These are phyloP conservation scores for Ramularia endophylla DNA, from an alignment of 2,329 filamentous ascomycete species.

Conservation along the genomic window DNA sequence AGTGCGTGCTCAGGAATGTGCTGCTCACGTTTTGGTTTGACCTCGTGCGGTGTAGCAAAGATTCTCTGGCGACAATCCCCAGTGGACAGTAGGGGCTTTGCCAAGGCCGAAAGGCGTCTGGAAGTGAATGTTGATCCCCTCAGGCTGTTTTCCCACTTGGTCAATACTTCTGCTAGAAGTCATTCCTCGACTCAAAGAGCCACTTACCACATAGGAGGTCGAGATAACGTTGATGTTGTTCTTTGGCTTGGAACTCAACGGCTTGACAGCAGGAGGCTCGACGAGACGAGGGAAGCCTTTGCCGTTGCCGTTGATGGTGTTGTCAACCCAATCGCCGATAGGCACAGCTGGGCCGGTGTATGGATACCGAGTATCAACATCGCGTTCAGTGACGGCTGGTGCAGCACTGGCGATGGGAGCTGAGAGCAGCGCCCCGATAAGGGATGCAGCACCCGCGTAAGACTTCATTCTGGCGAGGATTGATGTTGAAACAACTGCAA, in stretches of 20 bases:
- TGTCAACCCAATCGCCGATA: conserved; percentile 48
- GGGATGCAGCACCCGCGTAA: background rate
- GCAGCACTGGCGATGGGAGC: conserved; percentile 3
- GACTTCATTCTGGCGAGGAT: too few species aligned
- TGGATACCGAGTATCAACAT: conserved; percentile 40
- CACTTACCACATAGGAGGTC: conserved; percentile 43
- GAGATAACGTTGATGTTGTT: conserved; percentile 52
- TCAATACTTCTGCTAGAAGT: too few species aligned
- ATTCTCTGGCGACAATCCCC: conserved; percentile 32
- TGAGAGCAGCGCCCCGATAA: conserved; percentile 7
- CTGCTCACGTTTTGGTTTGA: conserved; percentile 36
- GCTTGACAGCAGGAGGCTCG: conserved; percentile 46
- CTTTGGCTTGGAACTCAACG: conserved; percentile 37
- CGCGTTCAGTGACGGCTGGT: conserved; percentile 10
- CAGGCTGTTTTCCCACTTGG: too few species aligned
- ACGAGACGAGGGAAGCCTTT: conserved; percentile 48
- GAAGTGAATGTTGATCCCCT: conserved; percentile 47
- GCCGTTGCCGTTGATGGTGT: conserved; percentile 46
- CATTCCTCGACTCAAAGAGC: too few species aligned
- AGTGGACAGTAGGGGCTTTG: conserved; percentile 38
- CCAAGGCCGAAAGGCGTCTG: conserved; percentile 51
- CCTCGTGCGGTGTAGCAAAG: conserved; percentile 36
- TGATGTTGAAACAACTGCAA: too few species aligned
- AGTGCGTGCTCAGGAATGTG: background rate
- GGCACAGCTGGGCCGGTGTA: conserved; percentile 43